Conservation (phyloP, 768 basidiomycete genomes). For the Infundibulicybe gibba region DNA sequence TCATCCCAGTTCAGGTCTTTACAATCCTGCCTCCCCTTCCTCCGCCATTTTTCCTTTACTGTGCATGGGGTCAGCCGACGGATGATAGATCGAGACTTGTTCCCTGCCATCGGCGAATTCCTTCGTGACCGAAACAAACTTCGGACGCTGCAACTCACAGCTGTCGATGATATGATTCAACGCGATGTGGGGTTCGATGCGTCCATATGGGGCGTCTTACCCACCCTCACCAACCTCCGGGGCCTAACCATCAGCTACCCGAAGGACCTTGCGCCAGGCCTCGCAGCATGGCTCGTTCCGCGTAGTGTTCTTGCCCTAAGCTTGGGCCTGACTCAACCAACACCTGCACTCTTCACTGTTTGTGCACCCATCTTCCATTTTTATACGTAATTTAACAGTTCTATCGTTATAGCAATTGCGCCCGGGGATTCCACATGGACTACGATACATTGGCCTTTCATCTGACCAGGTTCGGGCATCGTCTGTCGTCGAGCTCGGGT, state of each 20-base stretch:
- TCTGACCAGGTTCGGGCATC: conserved; percentile 30
- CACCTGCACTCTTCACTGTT: conserved; percentile 43
- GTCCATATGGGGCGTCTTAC: conserved; percentile 68
- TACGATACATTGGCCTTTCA: conserved; percentile 55
- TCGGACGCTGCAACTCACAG: conserved; percentile 48
- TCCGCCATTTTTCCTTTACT: conserved; percentile 60
- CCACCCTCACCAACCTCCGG: conserved; percentile 47
- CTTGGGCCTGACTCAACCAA: conserved; percentile 25
- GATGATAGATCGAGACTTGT: conserved; percentile 54
- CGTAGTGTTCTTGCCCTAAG: conserved; percentile 43
- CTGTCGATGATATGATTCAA: conserved; percentile 39
- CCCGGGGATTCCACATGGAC: conserved; percentile 46
- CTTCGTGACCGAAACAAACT: conserved; percentile 52
- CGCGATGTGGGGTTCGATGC: conserved; percentile 63
- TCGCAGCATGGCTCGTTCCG: conserved; percentile 70
- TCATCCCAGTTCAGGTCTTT: conserved; percentile 48
- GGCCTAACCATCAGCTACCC: conserved; percentile 62
- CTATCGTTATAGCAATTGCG: conserved; percentile 49
- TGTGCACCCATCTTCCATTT: conserved; percentile 2
- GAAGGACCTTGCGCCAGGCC: conserved; percentile 53
- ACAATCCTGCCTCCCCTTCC: conserved; percentile 49
- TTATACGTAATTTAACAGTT: conserved; percentile 3
- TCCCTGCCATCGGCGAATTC: conserved; percentile 67
- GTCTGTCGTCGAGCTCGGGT: conserved; percentile 52
- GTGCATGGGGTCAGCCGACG: conserved; percentile 40